Base-by-base conservation (phyloP, 108 stramenopile genomes). In the Bacterosira constricta region DNA sequence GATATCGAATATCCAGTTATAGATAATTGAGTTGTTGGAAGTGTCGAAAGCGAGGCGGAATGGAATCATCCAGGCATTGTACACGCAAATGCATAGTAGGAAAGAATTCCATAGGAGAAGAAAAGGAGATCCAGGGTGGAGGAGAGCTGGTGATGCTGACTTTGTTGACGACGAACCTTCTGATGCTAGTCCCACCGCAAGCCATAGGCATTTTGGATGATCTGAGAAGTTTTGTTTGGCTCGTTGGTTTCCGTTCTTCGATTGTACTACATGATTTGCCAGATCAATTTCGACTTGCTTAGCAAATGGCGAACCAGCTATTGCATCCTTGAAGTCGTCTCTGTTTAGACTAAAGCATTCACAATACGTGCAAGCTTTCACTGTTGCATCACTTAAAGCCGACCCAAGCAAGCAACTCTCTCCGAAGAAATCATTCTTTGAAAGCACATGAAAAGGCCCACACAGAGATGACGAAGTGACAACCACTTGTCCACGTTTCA, bases 361-460 rank as follows among this genome's bases (percentile, higher is more conserved):
- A 20, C 77, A 80, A 76, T 83, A 86, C 0, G 58, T 71, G 6
- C 64, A 18, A 20, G 85, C 80, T 13, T 37, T 59, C 8, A 82
- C 80, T 12, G 82, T 83, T 29, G 71, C 79, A 29, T 55, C 66
- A 37, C 71, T 64, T 15, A 53, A 37, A 49, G 57, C 56, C n/a
- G 80, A 61, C 7, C 58, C 62, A 1, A 85, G 61, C 10, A 86
- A 63, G 9, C 77, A 71, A 11, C 79, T 58, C 56, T 86, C 85
- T 30, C 85, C 85, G 66, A 83, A 83, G 58, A 76, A 86, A 71
- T 83, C 80, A 2, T 83, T 80, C 23, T 45, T 66, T 6, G 31
- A 38, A 17, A 86, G 69, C 20, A 66, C 34, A 73, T 36, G 69
- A 35, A 25, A 73, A 5, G 69, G 58, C 36, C 39, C 69, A 30